phyloP scores from a whole-genome alignment of 2,329 filamentous ascomycete genomes.

The Pseudogymnoascus sp. region DNA sequence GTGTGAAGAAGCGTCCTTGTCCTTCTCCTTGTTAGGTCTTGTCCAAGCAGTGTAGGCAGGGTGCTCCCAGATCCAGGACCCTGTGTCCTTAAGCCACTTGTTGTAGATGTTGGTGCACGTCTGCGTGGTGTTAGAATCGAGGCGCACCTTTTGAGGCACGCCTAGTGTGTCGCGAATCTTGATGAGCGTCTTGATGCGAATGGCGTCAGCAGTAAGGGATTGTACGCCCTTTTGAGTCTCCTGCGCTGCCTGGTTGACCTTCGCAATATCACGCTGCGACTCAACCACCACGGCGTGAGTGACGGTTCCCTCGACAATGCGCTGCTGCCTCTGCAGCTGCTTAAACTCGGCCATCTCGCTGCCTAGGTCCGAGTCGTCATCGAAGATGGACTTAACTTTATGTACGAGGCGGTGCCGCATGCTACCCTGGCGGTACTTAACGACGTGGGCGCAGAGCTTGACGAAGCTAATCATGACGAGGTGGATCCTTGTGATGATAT shows the following conservation, averaged over 20 bases:
- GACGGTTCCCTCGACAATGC: slow-evolving; percentile 23
- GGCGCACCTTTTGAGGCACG: slow-evolving; percentile 14
- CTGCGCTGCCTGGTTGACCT: slow-evolving; percentile 15
- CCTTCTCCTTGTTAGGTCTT: slow-evolving; percentile 12
- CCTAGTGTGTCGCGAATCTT: neutral
- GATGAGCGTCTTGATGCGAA: neutral
- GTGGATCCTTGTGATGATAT: slow-evolving; percentile 15
- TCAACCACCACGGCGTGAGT: slow-evolving; percentile 15
- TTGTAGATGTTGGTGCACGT: slow-evolving; percentile 19
- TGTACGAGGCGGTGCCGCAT: slow-evolving; percentile 18
- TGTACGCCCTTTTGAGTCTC: slow-evolving; percentile 14
- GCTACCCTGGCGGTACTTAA: slow-evolving; percentile 25
- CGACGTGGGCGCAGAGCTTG: slow-evolving; percentile 25
- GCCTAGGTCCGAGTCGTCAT: slow-evolving; percentile 21
- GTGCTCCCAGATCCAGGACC: slow-evolving; percentile 19
- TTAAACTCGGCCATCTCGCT: slow-evolving; percentile 21
- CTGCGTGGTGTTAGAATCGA: slow-evolving; percentile 22
- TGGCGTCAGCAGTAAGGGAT: neutral
- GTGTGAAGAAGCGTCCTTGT: neutral
- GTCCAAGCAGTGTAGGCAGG: slow-evolving; percentile 19
- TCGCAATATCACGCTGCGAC: neutral
- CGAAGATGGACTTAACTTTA: slow-evolving; percentile 21
- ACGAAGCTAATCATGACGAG: slow-evolving; percentile 24
- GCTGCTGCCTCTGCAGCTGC: slow-evolving; percentile 17
- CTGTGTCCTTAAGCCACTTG: slow-evolving; percentile 15